A percentile compares a stretch with the other conserved stretches of the same genome.
phyloP scores from a whole-genome alignment of 225 moss, liverwort and hornwort species.

The Bryum argenteum region DNA sequence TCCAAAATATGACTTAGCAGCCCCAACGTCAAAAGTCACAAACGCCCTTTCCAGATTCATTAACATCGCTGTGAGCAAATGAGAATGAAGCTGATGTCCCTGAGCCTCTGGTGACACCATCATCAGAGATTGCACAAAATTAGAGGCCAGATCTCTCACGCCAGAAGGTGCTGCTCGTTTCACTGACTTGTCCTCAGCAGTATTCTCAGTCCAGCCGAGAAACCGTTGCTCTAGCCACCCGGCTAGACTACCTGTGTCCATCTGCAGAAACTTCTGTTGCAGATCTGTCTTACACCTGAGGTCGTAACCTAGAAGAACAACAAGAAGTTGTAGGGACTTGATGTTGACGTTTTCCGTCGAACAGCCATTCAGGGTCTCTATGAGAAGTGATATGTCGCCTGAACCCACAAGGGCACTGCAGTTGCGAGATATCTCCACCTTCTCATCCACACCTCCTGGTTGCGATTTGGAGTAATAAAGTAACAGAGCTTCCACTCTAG shows the following conservation, averaged over 20 bases:
- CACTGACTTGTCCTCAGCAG: slow-evolving; percentile 47
- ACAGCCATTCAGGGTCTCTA: slow-evolving; percentile 72
- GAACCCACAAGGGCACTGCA: slow-evolving; percentile 70
- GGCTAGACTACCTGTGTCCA: slow-evolving; percentile 67
- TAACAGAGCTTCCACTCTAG: slow-evolving; percentile 66
- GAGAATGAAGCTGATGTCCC: slow-evolving; percentile 61
- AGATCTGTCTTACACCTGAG: slow-evolving; percentile 69
- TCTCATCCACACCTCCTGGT: slow-evolving; percentile 35
- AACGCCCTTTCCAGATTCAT: slow-evolving; percentile 87
- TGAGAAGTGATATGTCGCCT: slow-evolving; percentile 72
- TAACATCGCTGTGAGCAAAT: slow-evolving; percentile 81
- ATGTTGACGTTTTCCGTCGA: slow-evolving; percentile 75
- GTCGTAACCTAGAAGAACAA: slow-evolving; percentile 72
- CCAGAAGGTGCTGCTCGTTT: slow-evolving; percentile 60
- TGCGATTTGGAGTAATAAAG: slow-evolving; percentile 60
- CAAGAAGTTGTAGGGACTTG: slow-evolving; percentile 83
- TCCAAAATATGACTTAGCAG: slow-evolving; percentile 88
- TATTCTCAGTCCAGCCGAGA: slow-evolving; percentile 64
- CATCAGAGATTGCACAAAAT: slow-evolving; percentile 74
- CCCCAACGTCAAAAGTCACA: slow-evolving; percentile 69
- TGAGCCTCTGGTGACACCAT: slow-evolving; percentile 52
- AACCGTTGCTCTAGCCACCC: slow-evolving; percentile 90
- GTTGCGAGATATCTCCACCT: slow-evolving; percentile 46
- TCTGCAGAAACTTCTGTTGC: slow-evolving; percentile 74
- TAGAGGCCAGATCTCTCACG: slow-evolving; percentile 81